Conservation (phyloP, 164 flowering plant genomes). For the Chimonanthus salicifolius region DNA sequence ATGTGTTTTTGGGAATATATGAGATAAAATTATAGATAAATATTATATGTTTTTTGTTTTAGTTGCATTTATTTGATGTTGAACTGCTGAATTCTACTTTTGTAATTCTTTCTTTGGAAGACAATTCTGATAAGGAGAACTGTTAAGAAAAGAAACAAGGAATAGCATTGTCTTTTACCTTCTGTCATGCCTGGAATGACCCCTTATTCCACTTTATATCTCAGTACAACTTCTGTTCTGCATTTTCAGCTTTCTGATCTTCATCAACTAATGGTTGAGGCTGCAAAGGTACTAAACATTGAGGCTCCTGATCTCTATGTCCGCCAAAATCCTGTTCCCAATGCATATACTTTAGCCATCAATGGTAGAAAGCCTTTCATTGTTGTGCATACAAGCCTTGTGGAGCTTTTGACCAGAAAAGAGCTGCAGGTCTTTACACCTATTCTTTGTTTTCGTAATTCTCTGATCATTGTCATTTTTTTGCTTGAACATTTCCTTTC, state of each 20-base stretch:
- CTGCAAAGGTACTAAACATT: constrained; percentile 60
- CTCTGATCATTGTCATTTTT: background rate
- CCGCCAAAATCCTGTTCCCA: constrained; percentile 93
- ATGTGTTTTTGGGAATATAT: too few relatives aligned
- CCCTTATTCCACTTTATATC: background rate
- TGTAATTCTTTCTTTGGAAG: background rate
- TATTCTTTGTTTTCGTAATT: background rate
- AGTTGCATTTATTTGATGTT: too few relatives aligned
- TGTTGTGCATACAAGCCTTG: constrained; percentile 90
- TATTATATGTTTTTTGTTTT: too few relatives aligned
- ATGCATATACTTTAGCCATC: constrained; percentile 90
- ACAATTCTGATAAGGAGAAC: background rate
- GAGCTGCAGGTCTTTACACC: constrained; percentile 72
- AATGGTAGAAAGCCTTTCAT: constrained; percentile 93
- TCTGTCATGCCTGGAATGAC: background rate
- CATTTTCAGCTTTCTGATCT: constrained; percentile 71
- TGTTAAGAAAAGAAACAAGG: background rate
- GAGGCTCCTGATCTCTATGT: constrained; percentile 87
- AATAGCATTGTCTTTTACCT: too few relatives aligned
- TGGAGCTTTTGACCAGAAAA: constrained; percentile 81
- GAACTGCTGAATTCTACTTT: background rate
- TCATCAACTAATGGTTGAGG: constrained; percentile 69
- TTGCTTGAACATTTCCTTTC: background rate
- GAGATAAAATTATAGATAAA: too few relatives aligned
- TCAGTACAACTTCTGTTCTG: background rate